Percentiles rank a stretch among this genome's conserved stretches.
Conservation (phyloP, 1,284 basidiomycete genomes). For the Sanghuangporus sanghuang region DNA sequence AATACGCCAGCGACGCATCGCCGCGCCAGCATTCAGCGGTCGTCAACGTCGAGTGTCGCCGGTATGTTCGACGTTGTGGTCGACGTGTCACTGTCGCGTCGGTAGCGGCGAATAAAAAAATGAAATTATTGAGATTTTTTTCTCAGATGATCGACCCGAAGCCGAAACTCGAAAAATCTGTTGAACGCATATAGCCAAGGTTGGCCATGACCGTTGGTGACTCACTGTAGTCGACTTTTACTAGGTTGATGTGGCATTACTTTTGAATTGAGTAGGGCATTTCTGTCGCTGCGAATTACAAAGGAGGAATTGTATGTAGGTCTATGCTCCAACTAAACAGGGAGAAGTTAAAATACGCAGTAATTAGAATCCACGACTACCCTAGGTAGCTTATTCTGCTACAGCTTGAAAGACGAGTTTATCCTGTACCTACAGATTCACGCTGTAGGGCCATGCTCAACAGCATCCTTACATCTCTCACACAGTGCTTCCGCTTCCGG, state of each 20-base stretch:
- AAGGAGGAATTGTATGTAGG: too few relatives aligned
- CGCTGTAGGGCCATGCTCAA: not conserved
- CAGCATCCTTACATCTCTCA: constrained; percentile 40
- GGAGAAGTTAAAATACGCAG: too few relatives aligned
- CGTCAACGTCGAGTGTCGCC: not conserved
- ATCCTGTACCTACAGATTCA: not conserved
- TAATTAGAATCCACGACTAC: too few relatives aligned
- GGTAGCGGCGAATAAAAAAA: not conserved
- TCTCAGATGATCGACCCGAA: not conserved
- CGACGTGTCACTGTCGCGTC: not conserved
- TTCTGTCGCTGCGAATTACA: too few relatives aligned
- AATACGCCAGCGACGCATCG: constrained; percentile 9
- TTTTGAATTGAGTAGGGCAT: not conserved
- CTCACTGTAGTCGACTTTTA: not conserved
- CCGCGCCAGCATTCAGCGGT: constrained; percentile 11
- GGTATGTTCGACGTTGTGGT: not conserved
- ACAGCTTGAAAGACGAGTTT: not conserved
- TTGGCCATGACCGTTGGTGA: not conserved
- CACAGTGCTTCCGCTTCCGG: constrained; percentile 48
- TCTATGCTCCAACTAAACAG: too few relatives aligned
- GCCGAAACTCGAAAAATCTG: not conserved
- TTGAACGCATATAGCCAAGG: not conserved
- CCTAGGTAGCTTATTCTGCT: not conserved
- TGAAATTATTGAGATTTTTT: not conserved
- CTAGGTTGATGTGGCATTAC: not conserved